These are phyloP conservation scores for Eucalyptus victrix DNA, from an alignment of 345 rosid genomes.

Conservation along the genomic window DNA sequence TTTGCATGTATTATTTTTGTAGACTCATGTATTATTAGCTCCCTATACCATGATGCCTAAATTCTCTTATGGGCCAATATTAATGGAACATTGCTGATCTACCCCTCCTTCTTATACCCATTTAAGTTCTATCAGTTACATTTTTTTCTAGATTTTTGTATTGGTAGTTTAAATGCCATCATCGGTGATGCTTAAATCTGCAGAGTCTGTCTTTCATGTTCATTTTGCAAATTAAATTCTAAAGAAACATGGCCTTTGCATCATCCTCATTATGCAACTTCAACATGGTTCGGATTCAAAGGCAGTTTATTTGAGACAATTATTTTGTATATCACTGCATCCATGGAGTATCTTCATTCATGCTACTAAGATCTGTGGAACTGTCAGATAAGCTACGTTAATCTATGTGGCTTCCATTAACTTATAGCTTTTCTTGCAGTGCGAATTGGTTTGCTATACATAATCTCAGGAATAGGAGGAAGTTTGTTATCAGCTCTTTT, in stretches of 20 bases:
- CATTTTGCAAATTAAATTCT: neutral
- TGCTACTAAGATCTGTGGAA: neutral
- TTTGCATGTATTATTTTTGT: neutral
- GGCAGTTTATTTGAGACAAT: neutral
- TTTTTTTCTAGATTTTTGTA: neutral
- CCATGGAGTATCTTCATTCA: neutral
- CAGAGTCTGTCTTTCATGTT: neutral
- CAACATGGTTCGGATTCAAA: neutral
- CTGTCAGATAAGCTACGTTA: neutral
- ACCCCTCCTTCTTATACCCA: neutral
- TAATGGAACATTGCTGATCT: neutral
- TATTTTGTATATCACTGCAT: neutral
- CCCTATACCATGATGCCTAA: neutral
- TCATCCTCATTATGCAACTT: neutral
- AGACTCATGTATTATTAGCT: neutral
- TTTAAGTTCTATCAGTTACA: neutral
- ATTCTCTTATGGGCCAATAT: neutral
- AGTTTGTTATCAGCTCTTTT: constrained; percentile 88
- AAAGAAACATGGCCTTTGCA: neutral
- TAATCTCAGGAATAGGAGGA: constrained; percentile 93
- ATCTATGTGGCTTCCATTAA: neutral
- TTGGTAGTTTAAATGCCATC: neutral
- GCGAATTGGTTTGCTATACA: constrained; percentile 62
- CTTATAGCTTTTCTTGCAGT: constrained; percentile 22
- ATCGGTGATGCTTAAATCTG: neutral